Evolutionary conservation across 2,329 filamentous ascomycete species (phyloP), one percentile per base, ranked within the genome.

Genomic region (Erysiphe neolycopersici): DNA sequence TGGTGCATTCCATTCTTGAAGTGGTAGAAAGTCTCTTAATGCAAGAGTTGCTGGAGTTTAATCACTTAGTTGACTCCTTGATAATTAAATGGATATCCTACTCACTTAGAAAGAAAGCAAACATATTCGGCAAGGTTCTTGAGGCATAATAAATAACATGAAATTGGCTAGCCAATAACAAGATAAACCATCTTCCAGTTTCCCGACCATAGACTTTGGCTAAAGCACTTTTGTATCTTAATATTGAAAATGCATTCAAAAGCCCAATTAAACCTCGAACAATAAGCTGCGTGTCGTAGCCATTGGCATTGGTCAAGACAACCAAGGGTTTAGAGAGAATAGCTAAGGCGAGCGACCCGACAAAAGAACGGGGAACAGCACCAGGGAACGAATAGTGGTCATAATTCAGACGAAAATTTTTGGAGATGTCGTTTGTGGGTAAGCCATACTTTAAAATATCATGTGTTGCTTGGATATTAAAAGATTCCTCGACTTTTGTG

Each of bases 401-500:
- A 62, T 91, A 98, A 62, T 71, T 63, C 3, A 64, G 56, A 14
- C 65, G 65, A 14, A 89, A 61, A 35, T 65, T 68, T 12, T 64
- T 57, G 43, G 62, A 55, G 14, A 68, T 57, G 51, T 76, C 64
- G 17, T 60, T 57, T 1, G 64, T 67, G 0, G 82, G 81, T 1
- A 81, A 73, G 19, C 84, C 84, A 57, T 89, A 83, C 33, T 71
- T 69, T 47, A 93, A 60, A 32, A 98, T 78, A 58, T 98, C 89
- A 60, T 95, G 89, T 3, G 76, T 71, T 5, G 89, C 89, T 59
- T 98, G 89, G 46, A 95, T 73, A 59, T 93, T 93, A 69, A 98
- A 95, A 0, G 87, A 95, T 61, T 98, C 89, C 60, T 98, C 89
- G 47, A 98, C 89, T 60, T 98, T 98, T 45, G 85, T 94, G 63